phyloP scores from a whole-genome alignment of 2,329 filamentous ascomycete genomes.

The Aquanectria penicillioides region DNA sequence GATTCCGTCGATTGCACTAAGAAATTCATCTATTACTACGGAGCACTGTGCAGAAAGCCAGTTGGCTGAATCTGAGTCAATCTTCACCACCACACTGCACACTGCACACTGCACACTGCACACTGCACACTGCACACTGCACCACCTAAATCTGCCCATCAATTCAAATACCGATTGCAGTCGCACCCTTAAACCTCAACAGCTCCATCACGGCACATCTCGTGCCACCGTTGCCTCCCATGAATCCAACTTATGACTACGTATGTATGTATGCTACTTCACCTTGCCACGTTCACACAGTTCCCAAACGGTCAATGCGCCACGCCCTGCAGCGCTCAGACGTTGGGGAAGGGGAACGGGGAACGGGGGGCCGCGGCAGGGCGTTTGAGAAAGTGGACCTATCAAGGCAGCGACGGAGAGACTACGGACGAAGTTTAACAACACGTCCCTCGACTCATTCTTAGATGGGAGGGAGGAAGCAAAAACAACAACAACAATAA shows the following conservation, averaged over 20 bases:
- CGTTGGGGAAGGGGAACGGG: conserved; percentile 13
- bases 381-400: conserved; percentile 20
- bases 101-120: too few species aligned
- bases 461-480: not conserved
- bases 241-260: too few species aligned
- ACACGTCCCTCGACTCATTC: not conserved
- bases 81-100: too few species aligned
- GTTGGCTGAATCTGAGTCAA: too few species aligned
- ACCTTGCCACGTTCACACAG: conserved; percentile 9
- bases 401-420: conserved; percentile 6
- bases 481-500: not conserved
- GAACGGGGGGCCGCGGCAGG: conserved; percentile 1
- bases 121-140: too few species aligned
- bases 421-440: conserved; percentile 7
- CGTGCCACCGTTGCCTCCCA: too few species aligned
- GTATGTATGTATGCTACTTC: not conserved
- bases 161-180: too few species aligned
- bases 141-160: too few species aligned
- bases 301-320: conserved; percentile 22
- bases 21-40: too few species aligned
- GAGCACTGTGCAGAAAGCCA: too few species aligned
- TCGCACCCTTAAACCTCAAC: too few species aligned
- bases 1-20: too few species aligned
- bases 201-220: not conserved
- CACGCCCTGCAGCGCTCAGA: conserved; percentile 19